Evolutionary conservation across 441 rosid species (phyloP), one percentile per base, ranked within the genome.

Genomic region (Pelargonium fulgidum): DNA sequence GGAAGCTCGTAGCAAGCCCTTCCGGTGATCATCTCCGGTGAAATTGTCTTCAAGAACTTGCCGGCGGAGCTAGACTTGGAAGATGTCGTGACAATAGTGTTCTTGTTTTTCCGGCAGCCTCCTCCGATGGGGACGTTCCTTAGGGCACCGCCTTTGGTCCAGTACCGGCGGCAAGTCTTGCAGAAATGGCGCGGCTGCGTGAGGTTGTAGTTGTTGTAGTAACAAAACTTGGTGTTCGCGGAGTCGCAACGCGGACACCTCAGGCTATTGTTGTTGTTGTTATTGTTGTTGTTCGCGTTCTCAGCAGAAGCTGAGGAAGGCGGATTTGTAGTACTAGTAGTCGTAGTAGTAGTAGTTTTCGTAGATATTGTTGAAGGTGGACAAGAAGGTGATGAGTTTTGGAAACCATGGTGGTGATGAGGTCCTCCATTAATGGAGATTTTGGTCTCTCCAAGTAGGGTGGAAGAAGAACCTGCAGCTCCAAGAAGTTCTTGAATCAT

Each of bases 161-260:
- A 89, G 73, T 89, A 89, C 0, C 94, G 87, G 66, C 94, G 94
- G 68, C 94, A 89, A 4, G 91, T 85, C 89, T 89, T 89, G 83
- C 94, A 89, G 76, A 89, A 89, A 77, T 89, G 85, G 61, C 94
- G 91, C 39, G 94, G 94, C 84, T 89, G 94, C 33, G 91, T 85
- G 73, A 89, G 91, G 61, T 86, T 89, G 73, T 89, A 89, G 80
- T 89, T 89, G 87, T 89, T 89, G 79, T 86, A 88, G 82, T 88
- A 88, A 64, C 93, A 88, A 75, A 88, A 88, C 81, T 88, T 88
- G 56, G 94, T 89, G 80, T 89, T 86, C 0, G 91, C 68, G 26
- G 94, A 89, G 70, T 86, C 89, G 64, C 94, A 89, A 20, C 94
- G 66, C 0, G 94, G 94, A 73, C 94, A 89, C 73, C 87, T 85